Percentiles rank a stretch among this genome's conserved stretches.
Evolutionary conservation across 768 basidiomycete species (phyloP).

Genomic region (Amanita fuliginea): DNA sequence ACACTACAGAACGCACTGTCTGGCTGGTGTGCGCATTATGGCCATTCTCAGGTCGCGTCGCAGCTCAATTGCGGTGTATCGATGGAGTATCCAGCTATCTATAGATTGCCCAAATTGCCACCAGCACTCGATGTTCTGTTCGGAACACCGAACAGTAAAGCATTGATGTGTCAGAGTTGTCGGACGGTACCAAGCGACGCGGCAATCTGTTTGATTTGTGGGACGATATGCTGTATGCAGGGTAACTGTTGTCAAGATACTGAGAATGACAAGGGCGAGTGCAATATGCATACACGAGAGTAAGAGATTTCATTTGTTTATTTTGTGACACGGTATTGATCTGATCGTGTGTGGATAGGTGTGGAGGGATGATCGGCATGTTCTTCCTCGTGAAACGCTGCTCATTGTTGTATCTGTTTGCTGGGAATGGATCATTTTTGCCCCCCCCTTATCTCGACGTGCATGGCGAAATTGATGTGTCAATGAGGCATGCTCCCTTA

Average conservation of each 20-base stretch:
- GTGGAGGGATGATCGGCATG: conserved; percentile 80
- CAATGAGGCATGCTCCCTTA: conserved; percentile 58
- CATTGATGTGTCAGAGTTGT: conserved; percentile 68
- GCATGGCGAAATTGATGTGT: conserved; percentile 89
- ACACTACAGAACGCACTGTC: conserved; percentile 82
- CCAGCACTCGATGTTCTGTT: conserved; percentile 76
- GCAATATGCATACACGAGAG: conserved; percentile 93
- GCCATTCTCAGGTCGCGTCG: conserved; percentile 66
- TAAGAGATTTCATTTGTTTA: conserved; percentile 30
- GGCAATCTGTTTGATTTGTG: conserved; percentile 89
- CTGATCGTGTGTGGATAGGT: conserved; percentile 35
- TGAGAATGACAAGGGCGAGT: conserved; percentile 71
- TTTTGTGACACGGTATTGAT: conserved; percentile 1
- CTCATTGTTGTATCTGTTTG: conserved; percentile 80
- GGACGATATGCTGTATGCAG: conserved; percentile 78
- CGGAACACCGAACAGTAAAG: conserved; percentile 51
- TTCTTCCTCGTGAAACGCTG: conserved; percentile 92
- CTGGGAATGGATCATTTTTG: conserved; percentile 80
- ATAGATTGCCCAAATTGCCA: conserved; percentile 77
- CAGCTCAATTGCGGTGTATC: conserved; percentile 71
- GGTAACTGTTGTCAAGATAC: conserved; percentile 83
- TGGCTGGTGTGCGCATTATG: conserved; percentile 87
- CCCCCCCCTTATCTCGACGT: conserved; percentile 87
- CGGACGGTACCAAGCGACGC: conserved; percentile 72
- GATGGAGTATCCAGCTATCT: conserved; percentile 75